Conservation (phyloP, 192 early-diverging fungal species). For the Paraglomus occultum region DNA sequence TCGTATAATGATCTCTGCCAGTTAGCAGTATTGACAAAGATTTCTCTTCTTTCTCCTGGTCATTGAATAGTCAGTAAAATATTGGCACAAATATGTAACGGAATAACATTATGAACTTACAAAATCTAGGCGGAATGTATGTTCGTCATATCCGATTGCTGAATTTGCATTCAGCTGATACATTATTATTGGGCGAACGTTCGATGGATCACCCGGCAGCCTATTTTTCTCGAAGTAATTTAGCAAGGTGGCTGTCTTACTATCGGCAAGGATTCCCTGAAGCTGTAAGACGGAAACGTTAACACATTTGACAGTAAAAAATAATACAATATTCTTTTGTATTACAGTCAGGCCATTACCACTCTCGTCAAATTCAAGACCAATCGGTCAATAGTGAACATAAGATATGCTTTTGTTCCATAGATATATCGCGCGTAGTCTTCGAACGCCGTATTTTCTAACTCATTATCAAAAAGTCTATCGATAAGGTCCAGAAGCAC, state of each 20-base stretch:
- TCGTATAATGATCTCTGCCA: constrained; percentile 84
- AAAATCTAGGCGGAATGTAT: constrained; percentile 79
- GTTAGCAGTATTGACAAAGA: constrained; percentile 79
- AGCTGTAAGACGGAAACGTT: constrained; percentile 34
- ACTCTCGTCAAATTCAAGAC: constrained; percentile 80
- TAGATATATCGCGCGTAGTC: constrained; percentile 84
- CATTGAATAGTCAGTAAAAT: neutral
- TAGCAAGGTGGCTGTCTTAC: constrained; percentile 59
- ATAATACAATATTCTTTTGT: neutral
- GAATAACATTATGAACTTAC: constrained; percentile 38
- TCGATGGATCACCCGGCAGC: constrained; percentile 40
- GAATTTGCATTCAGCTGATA: constrained; percentile 72
- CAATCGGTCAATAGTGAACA: constrained; percentile 90
- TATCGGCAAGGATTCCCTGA: constrained; percentile 64
- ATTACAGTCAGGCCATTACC: constrained; percentile 35
- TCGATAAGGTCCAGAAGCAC: constrained; percentile 72
- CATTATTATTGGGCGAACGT: constrained; percentile 64
- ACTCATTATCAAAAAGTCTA: constrained; percentile 76
- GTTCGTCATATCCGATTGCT: constrained; percentile 74
- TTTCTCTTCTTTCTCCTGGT: constrained; percentile 49
- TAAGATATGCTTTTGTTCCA: constrained; percentile 83
- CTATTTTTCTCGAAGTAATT: constrained; percentile 63
- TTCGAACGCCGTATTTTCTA: constrained; percentile 83
- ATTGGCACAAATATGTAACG: constrained; percentile 16
- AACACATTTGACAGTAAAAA: neutral